Evolutionary conservation across 2,329 filamentous ascomycete genomes (phyloP), one percentile per base, ranked within the genome.

Genomic region (Cyanodermella asteris): DNA sequence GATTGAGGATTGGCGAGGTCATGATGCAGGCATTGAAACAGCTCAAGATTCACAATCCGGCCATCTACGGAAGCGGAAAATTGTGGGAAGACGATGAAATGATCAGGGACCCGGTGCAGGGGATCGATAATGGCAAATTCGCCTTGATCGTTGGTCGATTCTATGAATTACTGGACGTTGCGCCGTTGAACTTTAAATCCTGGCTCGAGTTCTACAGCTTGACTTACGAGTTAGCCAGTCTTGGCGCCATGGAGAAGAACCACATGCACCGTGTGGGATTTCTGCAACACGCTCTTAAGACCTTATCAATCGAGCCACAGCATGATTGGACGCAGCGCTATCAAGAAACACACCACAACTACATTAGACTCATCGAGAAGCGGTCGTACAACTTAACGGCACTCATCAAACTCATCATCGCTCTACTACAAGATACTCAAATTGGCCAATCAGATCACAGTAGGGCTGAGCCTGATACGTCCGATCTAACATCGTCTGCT

Each of bases 161-260:
- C 24, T 49, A 55, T 16, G 44, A 55, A 13, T 44, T 77, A 4
- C 78, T 67, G 63, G 49, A 59, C 3, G 52, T 48, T n/a, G 66
- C 80, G 28, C 66, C 76, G 31, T 45, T 52, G 3, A 53, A 60
- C 22, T 50, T 66, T 15, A 63, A 69, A 28, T 62, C 73, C 3
- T 87, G 77, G 77, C 64, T 70, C 20, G 75, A 84, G 38, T 72
- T 72, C 29, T 84, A 84, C 40, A 61, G 62, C 8, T 58, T 74
- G n/a, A 53, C 82, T 32, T 41, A 61, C n/a, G 52, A 52, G n/a
- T 72, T 82, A 39, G 65, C 67, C 9, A 55, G 51, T 22, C 46
- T 77, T 27, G 72, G 73, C 1, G 46, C 53, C 3, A 43, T 55
- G 5, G 70, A 78, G 41, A 54, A 61, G 12, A 51, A 53, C 2